Percentiles rank a stretch among this genome's conserved stretches.
Conservation (phyloP, 78 protist species). For the Trichosphaerium sp. region DNA sequence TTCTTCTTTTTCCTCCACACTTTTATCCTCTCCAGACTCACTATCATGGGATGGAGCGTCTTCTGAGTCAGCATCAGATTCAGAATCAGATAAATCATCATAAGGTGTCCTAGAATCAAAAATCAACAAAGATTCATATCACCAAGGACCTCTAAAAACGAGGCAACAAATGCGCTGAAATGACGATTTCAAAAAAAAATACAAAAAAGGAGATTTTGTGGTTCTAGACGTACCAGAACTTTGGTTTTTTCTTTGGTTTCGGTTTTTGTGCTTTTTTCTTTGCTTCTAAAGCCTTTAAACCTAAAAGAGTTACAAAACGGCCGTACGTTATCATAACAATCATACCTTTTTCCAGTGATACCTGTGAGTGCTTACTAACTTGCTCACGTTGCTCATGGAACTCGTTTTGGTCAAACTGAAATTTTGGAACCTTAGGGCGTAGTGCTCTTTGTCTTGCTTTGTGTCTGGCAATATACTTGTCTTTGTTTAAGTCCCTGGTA, state of each 20-base stretch:
- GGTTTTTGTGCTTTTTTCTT: not conserved
- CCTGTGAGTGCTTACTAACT: conserved; percentile 1
- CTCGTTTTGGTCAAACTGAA: conserved; percentile 7
- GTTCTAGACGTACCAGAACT: not conserved
- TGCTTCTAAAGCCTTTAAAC: no score
- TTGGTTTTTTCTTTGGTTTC: not conserved
- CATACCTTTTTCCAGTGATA: conserved; percentile 27
- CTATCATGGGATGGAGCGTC: no score
- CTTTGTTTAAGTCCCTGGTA: conserved; percentile 10
- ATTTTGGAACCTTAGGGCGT: not conserved
- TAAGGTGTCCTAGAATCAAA: not conserved
- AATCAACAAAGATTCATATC: not conserved
- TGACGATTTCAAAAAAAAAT: not conserved
- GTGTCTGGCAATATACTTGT: not conserved
- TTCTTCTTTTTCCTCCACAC: conserved; percentile 7
- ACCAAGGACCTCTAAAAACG: not conserved
- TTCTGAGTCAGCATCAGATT: no score
- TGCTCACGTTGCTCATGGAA: conserved; percentile 21
- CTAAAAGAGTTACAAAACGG: no score
- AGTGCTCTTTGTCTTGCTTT: not conserved
- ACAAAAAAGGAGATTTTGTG: not conserved
- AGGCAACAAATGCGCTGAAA: not conserved
- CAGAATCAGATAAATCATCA: conserved; percentile 4
- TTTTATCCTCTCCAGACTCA: conserved; percentile 7
- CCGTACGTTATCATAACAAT: no score